These are phyloP conservation scores for Hordeum marinum DNA, from an alignment of 176 grass and related monocot species.

Conservation along the genomic window DNA sequence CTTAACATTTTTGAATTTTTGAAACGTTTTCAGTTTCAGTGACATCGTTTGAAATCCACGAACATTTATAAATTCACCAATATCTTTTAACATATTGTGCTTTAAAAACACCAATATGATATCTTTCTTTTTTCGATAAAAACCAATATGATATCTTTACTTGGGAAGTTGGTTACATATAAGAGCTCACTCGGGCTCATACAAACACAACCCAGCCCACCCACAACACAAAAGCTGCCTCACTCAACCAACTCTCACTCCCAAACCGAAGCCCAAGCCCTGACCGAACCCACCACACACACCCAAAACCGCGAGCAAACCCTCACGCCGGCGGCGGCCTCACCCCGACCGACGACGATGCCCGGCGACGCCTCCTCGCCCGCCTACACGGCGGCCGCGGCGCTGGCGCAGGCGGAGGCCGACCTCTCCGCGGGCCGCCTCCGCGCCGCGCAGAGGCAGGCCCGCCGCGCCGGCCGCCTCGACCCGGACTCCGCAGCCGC, in stretches of 20 bases:
- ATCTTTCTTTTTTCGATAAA: too few relatives aligned
- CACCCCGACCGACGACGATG: background rate
- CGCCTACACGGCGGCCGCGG: background rate
- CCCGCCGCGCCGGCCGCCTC: constrained; percentile 58
- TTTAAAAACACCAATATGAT: too few relatives aligned
- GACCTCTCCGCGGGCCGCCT: constrained; percentile 41
- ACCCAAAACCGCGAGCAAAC: background rate
- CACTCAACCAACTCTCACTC: background rate
- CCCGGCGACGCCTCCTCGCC: constrained; percentile 3
- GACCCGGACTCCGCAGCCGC: constrained; percentile 18
- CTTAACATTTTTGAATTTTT: too few relatives aligned
- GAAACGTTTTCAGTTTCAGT: too few relatives aligned
- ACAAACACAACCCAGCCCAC: background rate
- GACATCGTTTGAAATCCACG: too few relatives aligned
- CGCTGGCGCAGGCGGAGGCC: constrained; percentile 44
- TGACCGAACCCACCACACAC: background rate
- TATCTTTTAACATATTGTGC: too few relatives aligned
- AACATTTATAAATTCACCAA: too few relatives aligned
- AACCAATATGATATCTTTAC: too few relatives aligned
- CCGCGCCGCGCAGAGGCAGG: constrained; percentile 59
- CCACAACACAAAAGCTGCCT: background rate
- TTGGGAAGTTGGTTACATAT: too few relatives aligned
- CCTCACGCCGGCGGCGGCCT: background rate
- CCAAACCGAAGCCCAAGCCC: background rate
- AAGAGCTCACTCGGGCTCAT: background rate